Evolutionary conservation across 1,139 yeast species (phyloP).

Genomic region (Blastobotrys malaysiensis): DNA sequence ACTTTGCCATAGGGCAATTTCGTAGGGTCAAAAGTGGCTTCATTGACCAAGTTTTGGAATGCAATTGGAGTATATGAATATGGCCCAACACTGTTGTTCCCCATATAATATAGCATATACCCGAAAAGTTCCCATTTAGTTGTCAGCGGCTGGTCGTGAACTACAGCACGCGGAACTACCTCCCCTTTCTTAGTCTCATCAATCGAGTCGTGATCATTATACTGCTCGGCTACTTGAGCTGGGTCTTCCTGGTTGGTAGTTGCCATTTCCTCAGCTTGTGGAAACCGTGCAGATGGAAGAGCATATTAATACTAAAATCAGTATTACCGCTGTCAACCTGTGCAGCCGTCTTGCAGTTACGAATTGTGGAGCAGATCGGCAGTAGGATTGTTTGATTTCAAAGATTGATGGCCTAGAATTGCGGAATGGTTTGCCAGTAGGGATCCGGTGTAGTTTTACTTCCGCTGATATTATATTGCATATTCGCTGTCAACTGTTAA

Average conservation of each 20-base stretch:
- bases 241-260: background rate
- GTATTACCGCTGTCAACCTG: no score
- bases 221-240: background rate
- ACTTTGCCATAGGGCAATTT: slow-evolving; percentile 5
- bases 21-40: slow-evolving; percentile 11
- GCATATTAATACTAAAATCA: no score
- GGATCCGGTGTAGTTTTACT: no score
- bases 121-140: slow-evolving; percentile 15
- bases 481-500: no score
- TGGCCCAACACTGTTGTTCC: slow-evolving; percentile 19
- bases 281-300: background rate
- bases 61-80: slow-evolving; percentile 15
- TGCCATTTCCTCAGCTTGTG: background rate
- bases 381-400: no score
- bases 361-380: background rate
- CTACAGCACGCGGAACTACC: background rate
- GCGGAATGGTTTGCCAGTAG: no score
- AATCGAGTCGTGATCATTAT: background rate
- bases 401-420: no score
- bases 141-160: slow-evolving; percentile 11
- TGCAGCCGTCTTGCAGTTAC: background rate
- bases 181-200: background rate
- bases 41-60: slow-evolving; percentile 12
- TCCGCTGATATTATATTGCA: no score
- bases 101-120: slow-evolving; percentile 18